Conservation (phyloP, 306 rosid species). For the Carpinus fangiana region DNA sequence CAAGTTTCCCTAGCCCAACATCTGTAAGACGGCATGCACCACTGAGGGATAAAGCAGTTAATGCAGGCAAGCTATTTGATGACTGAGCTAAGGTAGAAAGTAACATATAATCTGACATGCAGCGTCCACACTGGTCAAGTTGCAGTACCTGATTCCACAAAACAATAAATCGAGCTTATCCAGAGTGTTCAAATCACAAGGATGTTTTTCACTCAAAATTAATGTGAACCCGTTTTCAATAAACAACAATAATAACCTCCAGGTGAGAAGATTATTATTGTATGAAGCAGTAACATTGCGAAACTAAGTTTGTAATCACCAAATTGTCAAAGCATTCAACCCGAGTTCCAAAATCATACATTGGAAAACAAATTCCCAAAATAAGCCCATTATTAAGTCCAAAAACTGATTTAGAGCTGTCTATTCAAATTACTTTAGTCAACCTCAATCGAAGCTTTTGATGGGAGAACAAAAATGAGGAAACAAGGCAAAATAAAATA, state of each 20-base stretch:
- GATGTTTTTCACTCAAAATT: conserved; percentile 1
- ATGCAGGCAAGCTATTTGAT: conserved; percentile 46
- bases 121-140: conserved; percentile 84
- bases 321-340: background rate
- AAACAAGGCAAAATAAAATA: background rate
- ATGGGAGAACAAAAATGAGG: background rate
- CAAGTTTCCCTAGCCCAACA: conserved; percentile 50
- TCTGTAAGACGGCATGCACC: conserved; percentile 91
- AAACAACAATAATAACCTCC: background rate
- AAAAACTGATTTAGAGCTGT: conserved; percentile 2
- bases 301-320: background rate
- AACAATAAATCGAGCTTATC: conserved; percentile 21
- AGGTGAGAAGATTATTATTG: background rate
- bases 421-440: background rate
- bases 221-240: background rate
- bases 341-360: background rate
- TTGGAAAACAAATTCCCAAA: background rate
- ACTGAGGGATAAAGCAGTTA: conserved; percentile 60
- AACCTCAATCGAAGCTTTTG: background rate
- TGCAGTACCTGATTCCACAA: conserved; percentile 66
- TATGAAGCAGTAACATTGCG: background rate
- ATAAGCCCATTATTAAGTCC: background rate
- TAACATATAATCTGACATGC: conserved; percentile 58
- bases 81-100: conserved; percentile 46
- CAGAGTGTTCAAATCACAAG: conserved; percentile 9